Conservation (phyloP, 306 rosid genomes). For the Benincasa hispida region DNA sequence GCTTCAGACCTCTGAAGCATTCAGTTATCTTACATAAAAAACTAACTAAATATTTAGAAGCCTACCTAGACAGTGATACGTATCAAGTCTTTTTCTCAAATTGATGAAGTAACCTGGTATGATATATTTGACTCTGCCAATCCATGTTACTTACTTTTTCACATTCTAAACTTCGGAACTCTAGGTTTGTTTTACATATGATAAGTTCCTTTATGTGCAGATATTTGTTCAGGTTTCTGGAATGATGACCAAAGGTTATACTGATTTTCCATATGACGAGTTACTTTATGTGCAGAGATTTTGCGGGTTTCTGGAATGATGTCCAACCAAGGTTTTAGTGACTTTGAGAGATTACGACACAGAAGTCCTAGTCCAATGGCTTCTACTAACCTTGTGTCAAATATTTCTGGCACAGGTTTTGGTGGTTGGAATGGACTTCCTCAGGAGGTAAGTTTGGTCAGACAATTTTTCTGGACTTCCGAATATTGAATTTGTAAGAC, state of each 20-base stretch:
- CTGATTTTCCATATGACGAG: constrained; percentile 35
- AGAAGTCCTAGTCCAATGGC: constrained; percentile 99
- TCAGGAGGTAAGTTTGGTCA: constrained; percentile 53
- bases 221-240: constrained; percentile 73
- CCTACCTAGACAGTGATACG: neutral
- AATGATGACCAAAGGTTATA: constrained; percentile 84
- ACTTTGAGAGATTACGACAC: constrained; percentile 86
- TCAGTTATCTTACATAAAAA: neutral
- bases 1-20: neutral
- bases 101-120: neutral
- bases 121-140: neutral
- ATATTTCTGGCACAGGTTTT: constrained; percentile 64
- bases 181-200: constrained; percentile 4
- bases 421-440: constrained; percentile 89
- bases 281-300: constrained; percentile 27
- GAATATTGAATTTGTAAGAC: neutral
- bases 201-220: constrained; percentile 30
- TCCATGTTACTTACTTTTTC: neutral
- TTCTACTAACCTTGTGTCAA: constrained; percentile 77
- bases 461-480: neutral
- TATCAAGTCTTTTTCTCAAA: neutral
- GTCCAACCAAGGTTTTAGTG: constrained; percentile 97
- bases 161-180: neutral
- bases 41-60: neutral
- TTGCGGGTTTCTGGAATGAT: constrained; percentile 85